phyloP scores from a whole-genome alignment of 148 eudicot species.

The Drosera capensis region DNA sequence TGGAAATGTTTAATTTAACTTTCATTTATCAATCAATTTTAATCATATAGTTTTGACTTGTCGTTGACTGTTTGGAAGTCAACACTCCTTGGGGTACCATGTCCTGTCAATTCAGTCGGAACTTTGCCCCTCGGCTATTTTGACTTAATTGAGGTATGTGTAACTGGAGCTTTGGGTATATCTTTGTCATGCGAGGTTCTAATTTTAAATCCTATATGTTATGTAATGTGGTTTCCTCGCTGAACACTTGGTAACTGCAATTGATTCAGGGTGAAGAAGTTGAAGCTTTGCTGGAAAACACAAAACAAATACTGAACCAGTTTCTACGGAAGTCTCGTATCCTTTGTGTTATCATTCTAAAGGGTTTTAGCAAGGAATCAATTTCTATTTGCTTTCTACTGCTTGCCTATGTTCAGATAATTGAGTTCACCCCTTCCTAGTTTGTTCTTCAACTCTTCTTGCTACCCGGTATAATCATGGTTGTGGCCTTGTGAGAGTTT shows the following conservation, averaged over 20 bases:
- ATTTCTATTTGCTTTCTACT: neutral
- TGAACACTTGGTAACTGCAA: neutral
- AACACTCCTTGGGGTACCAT: conserved; percentile 83
- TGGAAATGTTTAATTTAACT: neutral
- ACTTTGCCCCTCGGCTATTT: conserved; percentile 68
- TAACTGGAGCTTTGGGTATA: neutral
- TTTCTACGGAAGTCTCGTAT: conserved; percentile 83
- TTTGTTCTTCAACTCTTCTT: too few relatives aligned
- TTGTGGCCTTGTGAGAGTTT: too few relatives aligned
- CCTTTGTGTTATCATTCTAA: conserved; percentile 16
- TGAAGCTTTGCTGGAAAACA: conserved; percentile 88
- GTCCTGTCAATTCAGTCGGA: conserved; percentile 90
- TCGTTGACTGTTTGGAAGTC: conserved; percentile 43
- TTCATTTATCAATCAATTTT: neutral
- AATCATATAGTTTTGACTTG: conserved; percentile 14
- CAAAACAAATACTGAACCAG: conserved; percentile 83
- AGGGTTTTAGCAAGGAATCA: neutral
- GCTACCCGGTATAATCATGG: too few relatives aligned
- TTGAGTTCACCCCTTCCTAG: too few relatives aligned
- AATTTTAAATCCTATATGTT: neutral
- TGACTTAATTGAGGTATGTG: conserved; percentile 41
- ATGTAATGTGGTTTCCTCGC: neutral
- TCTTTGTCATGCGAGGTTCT: neutral
- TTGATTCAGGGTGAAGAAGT: conserved; percentile 62
- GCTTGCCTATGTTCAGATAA: neutral